Conservation (phyloP, 768 basidiomycete species). For the Lentinula boryana region DNA sequence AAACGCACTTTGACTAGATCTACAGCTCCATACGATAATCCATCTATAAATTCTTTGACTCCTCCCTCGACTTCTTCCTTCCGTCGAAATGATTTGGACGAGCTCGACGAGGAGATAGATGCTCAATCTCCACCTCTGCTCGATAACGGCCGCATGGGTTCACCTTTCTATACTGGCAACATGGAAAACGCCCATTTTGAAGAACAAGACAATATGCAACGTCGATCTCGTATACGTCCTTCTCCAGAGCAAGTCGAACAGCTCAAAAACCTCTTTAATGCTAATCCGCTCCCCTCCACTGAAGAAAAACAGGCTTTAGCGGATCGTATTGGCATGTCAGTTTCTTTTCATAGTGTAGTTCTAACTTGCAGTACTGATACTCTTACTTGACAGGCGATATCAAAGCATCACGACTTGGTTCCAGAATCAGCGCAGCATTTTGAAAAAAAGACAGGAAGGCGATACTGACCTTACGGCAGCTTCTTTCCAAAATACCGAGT, state of each 20-base stretch:
- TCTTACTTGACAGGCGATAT: constrained; percentile 48
- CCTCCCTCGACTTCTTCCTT: constrained; percentile 19
- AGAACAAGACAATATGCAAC: constrained; percentile 45
- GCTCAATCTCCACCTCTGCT: constrained; percentile 16
- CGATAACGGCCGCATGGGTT: constrained; percentile 22
- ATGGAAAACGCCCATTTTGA: constrained; percentile 45
- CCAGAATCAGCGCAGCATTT: constrained; percentile 77
- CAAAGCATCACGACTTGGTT: constrained; percentile 85
- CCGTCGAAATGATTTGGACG: constrained; percentile 34
- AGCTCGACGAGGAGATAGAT: constrained; percentile 36
- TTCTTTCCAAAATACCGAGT: constrained; percentile 21
- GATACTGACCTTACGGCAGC: constrained; percentile 28
- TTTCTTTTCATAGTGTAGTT: constrained; percentile 12
- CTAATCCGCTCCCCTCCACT: constrained; percentile 60
- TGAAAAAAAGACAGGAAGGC: constrained; percentile 66
- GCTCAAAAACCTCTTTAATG: constrained; percentile 58
- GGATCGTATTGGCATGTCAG: constrained; percentile 71
- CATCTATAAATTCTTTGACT: constrained; percentile 28
- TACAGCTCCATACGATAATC: constrained; percentile 22
- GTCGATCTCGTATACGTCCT: constrained; percentile 60
- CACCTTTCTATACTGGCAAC: constrained; percentile 39
- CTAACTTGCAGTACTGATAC: constrained; percentile 8
- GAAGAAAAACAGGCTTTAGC: constrained; percentile 65
- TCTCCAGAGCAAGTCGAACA: constrained; percentile 62
- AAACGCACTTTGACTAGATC: constrained; percentile 48